A percentile compares a stretch with the other conserved stretches of the same genome.
These are phyloP conservation scores for Davidsoniella neocaledoniae DNA, from an alignment of 2,329 filamentous ascomycete species.

Conservation along the genomic window DNA sequence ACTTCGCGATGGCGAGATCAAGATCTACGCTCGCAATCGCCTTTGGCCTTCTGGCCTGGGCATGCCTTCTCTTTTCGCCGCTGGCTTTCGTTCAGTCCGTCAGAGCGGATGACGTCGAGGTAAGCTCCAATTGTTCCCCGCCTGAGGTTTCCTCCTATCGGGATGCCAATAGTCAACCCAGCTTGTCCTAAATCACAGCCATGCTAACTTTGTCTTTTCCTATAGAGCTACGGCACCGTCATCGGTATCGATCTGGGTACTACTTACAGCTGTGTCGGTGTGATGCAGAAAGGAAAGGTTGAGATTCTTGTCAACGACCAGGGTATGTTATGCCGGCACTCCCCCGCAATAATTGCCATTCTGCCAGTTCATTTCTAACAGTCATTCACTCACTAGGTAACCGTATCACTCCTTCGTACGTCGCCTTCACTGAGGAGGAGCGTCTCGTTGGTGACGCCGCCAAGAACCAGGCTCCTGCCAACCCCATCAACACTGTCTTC, in stretches of 20 bases:
- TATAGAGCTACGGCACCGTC: slow-evolving; percentile 58
- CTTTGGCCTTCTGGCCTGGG: slow-evolving; percentile 84
- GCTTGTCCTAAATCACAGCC: neutral
- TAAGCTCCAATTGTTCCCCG: slow-evolving; percentile 1
- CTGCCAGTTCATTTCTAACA: neutral
- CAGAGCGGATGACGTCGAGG: slow-evolving; percentile 51
- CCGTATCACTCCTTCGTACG: slow-evolving; percentile 89
- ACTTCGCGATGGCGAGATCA: slow-evolving; percentile 34
- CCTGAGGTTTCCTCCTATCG: slow-evolving; percentile 71
- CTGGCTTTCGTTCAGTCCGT: slow-evolving; percentile 71
- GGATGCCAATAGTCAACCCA: slow-evolving; percentile 62
- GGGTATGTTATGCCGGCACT: slow-evolving; percentile 18
- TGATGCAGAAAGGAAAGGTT: slow-evolving; percentile 90
- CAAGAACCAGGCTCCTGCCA: slow-evolving; percentile 82
- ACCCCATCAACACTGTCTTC: slow-evolving; percentile 60
- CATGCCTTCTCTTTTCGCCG: slow-evolving; percentile 75
- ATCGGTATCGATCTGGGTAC: slow-evolving; percentile 93
- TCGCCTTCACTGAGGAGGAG: slow-evolving; percentile 94
- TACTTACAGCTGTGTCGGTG: slow-evolving; percentile 78
- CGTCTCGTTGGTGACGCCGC: slow-evolving; percentile 92
- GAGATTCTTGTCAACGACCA: slow-evolving; percentile 94
- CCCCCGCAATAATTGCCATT: neutral
- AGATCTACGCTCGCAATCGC: slow-evolving; percentile 55
- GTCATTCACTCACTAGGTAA: slow-evolving; percentile 37
- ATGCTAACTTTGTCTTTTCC: neutral